A percentile compares a stretch with the other conserved stretches of the same genome.
Evolutionary conservation across 257 asterid species (phyloP).

Genomic region (Cordia subcordata): DNA sequence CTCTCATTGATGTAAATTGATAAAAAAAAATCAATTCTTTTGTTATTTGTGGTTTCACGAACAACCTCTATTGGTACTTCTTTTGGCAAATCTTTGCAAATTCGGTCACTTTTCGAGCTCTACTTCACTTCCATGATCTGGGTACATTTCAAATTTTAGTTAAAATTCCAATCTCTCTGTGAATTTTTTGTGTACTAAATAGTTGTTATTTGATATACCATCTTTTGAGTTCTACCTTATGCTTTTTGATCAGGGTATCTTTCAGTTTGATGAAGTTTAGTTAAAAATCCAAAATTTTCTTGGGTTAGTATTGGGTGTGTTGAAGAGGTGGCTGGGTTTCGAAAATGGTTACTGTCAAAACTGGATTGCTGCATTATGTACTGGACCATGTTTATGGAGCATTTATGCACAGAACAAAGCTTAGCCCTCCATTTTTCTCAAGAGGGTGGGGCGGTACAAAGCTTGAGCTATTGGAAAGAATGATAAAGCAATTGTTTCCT

Average conservation of each 20-base stretch:
- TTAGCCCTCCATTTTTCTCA: constrained; percentile 79
- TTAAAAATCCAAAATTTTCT: constrained; percentile 9
- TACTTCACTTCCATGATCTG: too few relatives aligned
- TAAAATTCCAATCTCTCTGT: too few relatives aligned
- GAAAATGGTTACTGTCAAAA: constrained; percentile 64
- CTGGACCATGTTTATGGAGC: constrained; percentile 93
- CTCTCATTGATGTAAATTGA: not conserved
- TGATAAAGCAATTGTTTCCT: constrained; percentile 72
- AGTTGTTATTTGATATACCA: not conserved
- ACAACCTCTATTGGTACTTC: too few relatives aligned
- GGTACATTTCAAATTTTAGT: too few relatives aligned
- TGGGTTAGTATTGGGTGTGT: constrained; percentile 4
- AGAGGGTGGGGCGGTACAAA: constrained; percentile 95
- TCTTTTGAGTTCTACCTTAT: not conserved
- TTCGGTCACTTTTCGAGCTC: too few relatives aligned
- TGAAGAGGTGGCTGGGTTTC: constrained; percentile 9
- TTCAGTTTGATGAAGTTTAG: constrained; percentile 10
- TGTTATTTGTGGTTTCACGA: not conserved
- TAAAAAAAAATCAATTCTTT: constrained; percentile 12
- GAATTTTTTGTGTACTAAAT: not conserved
- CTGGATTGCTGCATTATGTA: constrained; percentile 77
- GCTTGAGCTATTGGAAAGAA: constrained; percentile 80
- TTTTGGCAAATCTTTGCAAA: too few relatives aligned
- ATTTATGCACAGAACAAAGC: constrained; percentile 76
- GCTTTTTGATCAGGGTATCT: constrained; percentile 16